phyloP scores from a whole-genome alignment of 1,284 basidiomycete genomes.

The Rhodotorula glutinis region DNA sequence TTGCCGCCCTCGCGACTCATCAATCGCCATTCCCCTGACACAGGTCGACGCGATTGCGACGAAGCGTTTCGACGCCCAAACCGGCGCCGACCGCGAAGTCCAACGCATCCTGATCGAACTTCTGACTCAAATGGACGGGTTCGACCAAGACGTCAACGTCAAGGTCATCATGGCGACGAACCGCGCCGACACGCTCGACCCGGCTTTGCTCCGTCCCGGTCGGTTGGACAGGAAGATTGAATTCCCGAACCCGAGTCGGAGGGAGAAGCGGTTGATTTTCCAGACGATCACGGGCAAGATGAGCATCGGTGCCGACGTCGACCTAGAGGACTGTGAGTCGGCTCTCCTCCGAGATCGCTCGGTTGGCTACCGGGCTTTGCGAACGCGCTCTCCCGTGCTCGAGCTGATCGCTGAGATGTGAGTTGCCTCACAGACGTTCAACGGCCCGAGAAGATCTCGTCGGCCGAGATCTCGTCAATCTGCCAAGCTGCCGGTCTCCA shows the following conservation, averaged over 20 bases:
- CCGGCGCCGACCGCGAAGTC: constrained; percentile 97
- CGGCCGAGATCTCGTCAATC: constrained; percentile 92
- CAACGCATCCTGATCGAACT: constrained; percentile 98
- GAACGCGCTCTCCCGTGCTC: too few relatives aligned
- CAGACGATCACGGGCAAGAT: constrained; percentile 97
- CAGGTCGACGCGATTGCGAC: constrained; percentile 98
- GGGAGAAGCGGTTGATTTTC: constrained; percentile 97
- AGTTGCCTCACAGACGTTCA: constrained; percentile 69
- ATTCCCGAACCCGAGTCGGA: constrained; percentile 88
- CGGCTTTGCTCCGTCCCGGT: constrained; percentile 93
- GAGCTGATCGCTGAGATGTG: not conserved
- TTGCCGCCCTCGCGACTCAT: not conserved
- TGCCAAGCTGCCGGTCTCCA: constrained; percentile 97
- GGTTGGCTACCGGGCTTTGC: too few relatives aligned
- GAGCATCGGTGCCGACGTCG: constrained; percentile 97
- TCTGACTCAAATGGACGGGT: constrained; percentile 99
- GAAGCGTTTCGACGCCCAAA: constrained; percentile 99
- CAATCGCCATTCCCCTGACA: not conserved
- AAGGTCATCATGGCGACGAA: constrained; percentile 99
- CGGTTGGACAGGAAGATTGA: constrained; percentile 98
- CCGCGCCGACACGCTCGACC: constrained; percentile 92
- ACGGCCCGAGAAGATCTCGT: constrained; percentile 89
- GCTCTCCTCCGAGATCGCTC: not conserved
- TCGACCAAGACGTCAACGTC: constrained; percentile 98
- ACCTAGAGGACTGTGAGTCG: constrained; percentile 89